phyloP scores from a whole-genome alignment of 164 flowering plant genomes.

The Liquidambar formosana region DNA sequence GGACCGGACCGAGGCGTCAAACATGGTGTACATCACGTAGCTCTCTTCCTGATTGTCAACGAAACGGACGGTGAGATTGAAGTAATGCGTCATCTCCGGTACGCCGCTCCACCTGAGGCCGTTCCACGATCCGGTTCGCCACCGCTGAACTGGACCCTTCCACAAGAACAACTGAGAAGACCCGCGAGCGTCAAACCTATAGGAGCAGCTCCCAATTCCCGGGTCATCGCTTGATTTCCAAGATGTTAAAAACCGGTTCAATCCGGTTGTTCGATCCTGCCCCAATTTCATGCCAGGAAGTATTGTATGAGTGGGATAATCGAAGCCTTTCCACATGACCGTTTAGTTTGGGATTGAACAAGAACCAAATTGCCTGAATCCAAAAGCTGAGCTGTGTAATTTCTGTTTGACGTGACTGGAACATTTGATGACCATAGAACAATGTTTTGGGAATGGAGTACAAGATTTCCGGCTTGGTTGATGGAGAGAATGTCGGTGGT shows the following conservation, averaged over 20 bases:
- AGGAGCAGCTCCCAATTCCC: constrained; percentile 18
- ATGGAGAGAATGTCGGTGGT: constrained; percentile 40
- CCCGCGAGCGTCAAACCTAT: constrained; percentile 12
- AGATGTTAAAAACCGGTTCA: constrained; percentile 31
- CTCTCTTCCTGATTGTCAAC: constrained; percentile 11
- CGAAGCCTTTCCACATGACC: constrained; percentile 80
- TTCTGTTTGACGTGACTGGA: constrained; percentile 1
- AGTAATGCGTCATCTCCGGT: constrained; percentile 7
- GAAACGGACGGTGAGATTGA: constrained; percentile 5
- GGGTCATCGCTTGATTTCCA: constrained; percentile 21
- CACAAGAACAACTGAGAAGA: constrained; percentile 20
- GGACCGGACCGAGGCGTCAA: constrained; percentile 7
- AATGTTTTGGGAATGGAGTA: constrained; percentile 10
- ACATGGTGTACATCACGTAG: not conserved
- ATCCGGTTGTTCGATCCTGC: constrained; percentile 30
- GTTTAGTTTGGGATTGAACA: too few species aligned
- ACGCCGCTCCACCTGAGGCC: constrained; percentile 20
- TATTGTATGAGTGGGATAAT: constrained; percentile 37
- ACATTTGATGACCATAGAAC: constrained; percentile 37
- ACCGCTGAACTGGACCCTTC: not conserved
- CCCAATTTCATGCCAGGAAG: constrained; percentile 54
- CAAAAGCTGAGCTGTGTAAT: constrained; percentile 13
- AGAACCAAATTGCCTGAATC: constrained; percentile 54
- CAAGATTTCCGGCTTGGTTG: too few species aligned
- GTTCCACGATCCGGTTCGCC: constrained; percentile 31